phyloP scores from a whole-genome alignment of 768 basidiomycete genomes.

The Chiua virens region DNA sequence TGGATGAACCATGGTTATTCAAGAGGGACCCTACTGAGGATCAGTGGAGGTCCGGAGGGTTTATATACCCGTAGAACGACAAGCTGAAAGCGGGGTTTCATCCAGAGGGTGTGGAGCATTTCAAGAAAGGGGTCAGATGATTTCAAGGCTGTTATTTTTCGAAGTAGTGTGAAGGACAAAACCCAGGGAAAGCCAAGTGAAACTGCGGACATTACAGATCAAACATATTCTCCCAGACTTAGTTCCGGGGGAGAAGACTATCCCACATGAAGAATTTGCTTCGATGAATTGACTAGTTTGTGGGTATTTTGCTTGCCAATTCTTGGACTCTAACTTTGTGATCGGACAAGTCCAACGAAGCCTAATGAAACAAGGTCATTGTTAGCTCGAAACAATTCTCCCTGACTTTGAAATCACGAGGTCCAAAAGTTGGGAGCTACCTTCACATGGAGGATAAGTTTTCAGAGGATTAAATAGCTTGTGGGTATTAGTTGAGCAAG shows the following conservation, averaged over 20 bases:
- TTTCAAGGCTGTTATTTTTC: not conserved
- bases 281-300: too few species aligned
- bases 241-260: too few species aligned
- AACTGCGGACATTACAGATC: too few species aligned
- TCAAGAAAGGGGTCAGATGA: constrained; percentile 16
- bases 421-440: not conserved
- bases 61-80: constrained; percentile 14
- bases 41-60: not conserved
- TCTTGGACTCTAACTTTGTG: too few species aligned
- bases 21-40: not conserved
- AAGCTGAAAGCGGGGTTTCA: constrained; percentile 5
- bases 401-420: not conserved
- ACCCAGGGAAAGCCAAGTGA: not conserved
- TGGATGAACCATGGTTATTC: constrained; percentile 46
- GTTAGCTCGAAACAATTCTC: too few species aligned
- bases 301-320: too few species aligned
- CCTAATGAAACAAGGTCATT: too few species aligned
- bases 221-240: too few species aligned
- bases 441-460: constrained; percentile 6
- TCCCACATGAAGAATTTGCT: too few species aligned
- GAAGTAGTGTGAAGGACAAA: not conserved
- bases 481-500: not conserved
- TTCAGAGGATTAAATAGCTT: not conserved
- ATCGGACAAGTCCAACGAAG: too few species aligned
- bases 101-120: not conserved